Percentiles rank a stretch among this genome's conserved stretches.
Evolutionary conservation across 768 basidiomycete species (phyloP).

Genomic region (Collybia sp.): DNA sequence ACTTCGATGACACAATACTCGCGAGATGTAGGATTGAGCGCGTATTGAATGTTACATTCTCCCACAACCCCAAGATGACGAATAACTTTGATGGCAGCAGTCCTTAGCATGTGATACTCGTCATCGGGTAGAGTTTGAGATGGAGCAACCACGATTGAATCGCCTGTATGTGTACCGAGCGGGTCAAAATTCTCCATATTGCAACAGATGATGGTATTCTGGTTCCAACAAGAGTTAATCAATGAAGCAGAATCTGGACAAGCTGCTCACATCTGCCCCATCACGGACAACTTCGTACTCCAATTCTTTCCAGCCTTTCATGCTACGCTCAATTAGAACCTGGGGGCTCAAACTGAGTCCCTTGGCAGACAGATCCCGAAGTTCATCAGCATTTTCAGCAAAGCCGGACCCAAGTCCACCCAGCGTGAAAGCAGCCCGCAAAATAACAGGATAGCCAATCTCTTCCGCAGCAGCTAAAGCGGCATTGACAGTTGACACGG

Average conservation of each 20-base stretch:
- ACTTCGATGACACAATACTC: slow-evolving; percentile 99
- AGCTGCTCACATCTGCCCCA: slow-evolving; percentile 79
- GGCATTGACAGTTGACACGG: slow-evolving; percentile 92
- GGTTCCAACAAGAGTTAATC: slow-evolving; percentile 8
- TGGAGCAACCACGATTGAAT: slow-evolving; percentile 98
- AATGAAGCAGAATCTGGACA: slow-evolving; percentile 2
- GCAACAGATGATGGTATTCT: slow-evolving; percentile 99
- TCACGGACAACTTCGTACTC: slow-evolving; percentile 99
- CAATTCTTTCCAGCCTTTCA: slow-evolving; percentile 99
- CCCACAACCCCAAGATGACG: slow-evolving; percentile 90
- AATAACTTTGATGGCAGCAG: slow-evolving; percentile 93
- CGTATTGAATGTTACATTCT: slow-evolving; percentile 98
- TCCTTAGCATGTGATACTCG: slow-evolving; percentile 98
- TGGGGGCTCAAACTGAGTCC: slow-evolving; percentile 89
- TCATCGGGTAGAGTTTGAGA: slow-evolving; percentile 97
- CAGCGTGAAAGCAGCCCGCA: slow-evolving; percentile 94
- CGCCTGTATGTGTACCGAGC: slow-evolving; percentile 97
- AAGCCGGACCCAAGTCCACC: slow-evolving; percentile 99
- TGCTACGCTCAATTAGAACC: slow-evolving; percentile 93
- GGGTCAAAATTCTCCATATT: slow-evolving; percentile 99
- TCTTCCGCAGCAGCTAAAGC: slow-evolving; percentile 86
- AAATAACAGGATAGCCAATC: slow-evolving; percentile 97
- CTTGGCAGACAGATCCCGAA: slow-evolving; percentile 92
- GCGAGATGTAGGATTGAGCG: slow-evolving; percentile 84
- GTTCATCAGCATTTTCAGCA: slow-evolving; percentile 89